phyloP scores from a whole-genome alignment of 2,329 filamentous ascomycete genomes.

The Pyrenochaeta sp. region DNA sequence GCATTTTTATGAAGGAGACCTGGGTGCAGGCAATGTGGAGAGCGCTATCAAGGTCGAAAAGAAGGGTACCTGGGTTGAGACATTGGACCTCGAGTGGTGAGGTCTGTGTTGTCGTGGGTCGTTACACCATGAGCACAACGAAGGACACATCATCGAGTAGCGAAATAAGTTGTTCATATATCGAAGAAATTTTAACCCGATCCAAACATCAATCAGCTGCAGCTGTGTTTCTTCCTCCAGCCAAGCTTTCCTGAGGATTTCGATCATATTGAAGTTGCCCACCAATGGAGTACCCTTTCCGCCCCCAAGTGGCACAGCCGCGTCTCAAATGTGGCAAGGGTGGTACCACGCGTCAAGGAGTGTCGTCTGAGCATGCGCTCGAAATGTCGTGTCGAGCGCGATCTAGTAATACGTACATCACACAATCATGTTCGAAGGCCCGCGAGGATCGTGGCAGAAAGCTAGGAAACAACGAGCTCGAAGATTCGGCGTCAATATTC shows the following conservation, averaged over 20 bases:
- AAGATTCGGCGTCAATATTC: constrained; percentile 4
- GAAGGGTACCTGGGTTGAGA: constrained; percentile 58
- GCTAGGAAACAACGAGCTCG: constrained; percentile 3
- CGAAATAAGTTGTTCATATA: no score
- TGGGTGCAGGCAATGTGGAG: constrained; percentile 62
- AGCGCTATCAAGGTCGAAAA: constrained; percentile 57
- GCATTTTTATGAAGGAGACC: constrained; percentile 64
- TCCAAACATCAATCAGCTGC: no score
- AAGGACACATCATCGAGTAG: no score
- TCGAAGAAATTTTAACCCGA: no score
- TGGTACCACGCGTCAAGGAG: not conserved
- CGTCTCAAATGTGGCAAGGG: not conserved
- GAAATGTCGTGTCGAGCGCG: no score
- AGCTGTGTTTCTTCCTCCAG: no score
- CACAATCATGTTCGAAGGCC: not conserved
- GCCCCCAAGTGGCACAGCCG: constrained; percentile 1
- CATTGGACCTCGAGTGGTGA: constrained; percentile 45
- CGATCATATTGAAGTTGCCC: no score
- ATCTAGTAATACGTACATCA: no score
- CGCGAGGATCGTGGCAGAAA: not conserved
- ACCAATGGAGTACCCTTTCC: no score
- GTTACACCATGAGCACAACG: no score
- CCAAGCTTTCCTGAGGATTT: no score
- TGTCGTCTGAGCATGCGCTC: not conserved
- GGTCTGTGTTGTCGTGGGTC: no score